Percentiles rank a stretch among this genome's conserved stretches.
Conservation (phyloP, 768 basidiomycete genomes). For the Trametes meyenii region DNA sequence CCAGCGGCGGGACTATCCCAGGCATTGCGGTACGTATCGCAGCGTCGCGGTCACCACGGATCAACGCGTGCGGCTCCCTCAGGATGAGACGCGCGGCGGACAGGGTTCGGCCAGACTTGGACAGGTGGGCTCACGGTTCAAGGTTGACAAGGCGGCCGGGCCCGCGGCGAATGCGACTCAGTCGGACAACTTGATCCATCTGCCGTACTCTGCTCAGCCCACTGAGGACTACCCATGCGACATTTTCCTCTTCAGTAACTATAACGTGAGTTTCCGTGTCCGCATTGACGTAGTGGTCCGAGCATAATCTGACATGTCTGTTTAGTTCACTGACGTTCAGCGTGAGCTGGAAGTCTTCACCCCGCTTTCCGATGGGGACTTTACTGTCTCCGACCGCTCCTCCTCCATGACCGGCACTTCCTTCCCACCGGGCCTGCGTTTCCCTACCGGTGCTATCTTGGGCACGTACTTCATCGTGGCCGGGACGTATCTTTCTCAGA, state of each 20-base stretch:
- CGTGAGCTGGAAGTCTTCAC: constrained; percentile 93
- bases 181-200: constrained; percentile 63
- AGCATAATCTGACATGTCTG: constrained; percentile 15
- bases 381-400: constrained; percentile 81
- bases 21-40: constrained; percentile 97
- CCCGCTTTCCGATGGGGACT: constrained; percentile 74
- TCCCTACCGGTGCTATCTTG: constrained; percentile 91
- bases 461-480: constrained; percentile 92
- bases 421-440: constrained; percentile 93
- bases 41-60: constrained; percentile 84
- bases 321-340: constrained; percentile 90
- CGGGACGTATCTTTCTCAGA: constrained; percentile 93
- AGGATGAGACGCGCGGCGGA: constrained; percentile 56
- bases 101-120: constrained; percentile 41
- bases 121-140: constrained; percentile 62
- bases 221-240: constrained; percentile 80
- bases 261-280: constrained; percentile 66
- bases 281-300: constrained; percentile 1
- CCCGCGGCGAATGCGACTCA: constrained; percentile 53
- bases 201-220: constrained; percentile 76
- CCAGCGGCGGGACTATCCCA: constrained; percentile 75
- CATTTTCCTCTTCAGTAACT: constrained; percentile 93
- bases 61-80: constrained; percentile 66
- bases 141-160: constrained; percentile 45
- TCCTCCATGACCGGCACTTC: constrained; percentile 76